A percentile compares a stretch with the other conserved stretches of the same genome.
Conservation (phyloP, 2,329 filamentous ascomycete genomes). For the Colletotrichum spaethianum region DNA sequence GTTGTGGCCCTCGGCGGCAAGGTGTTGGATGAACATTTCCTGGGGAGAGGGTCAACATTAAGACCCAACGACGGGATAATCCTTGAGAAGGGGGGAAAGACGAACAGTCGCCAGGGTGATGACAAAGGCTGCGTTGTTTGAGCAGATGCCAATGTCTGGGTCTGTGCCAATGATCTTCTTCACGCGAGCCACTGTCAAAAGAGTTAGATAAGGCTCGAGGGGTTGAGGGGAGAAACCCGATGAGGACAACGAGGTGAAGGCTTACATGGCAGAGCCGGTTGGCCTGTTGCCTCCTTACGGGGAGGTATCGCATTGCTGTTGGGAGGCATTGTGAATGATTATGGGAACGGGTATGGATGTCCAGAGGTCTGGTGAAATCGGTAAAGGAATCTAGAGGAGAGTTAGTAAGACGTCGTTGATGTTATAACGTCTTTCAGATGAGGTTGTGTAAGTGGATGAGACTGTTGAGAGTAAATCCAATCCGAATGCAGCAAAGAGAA, state of each 20-base stretch:
- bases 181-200: conserved; percentile 83
- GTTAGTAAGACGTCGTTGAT: conserved; percentile 42
- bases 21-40: conserved; percentile 97
- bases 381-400: conserved; percentile 13
- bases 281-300: conserved; percentile 85
- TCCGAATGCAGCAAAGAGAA: not conserved
- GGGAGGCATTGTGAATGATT: conserved; percentile 78
- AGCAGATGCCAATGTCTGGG: conserved; percentile 87
- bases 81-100: not conserved
- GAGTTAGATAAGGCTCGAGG: conserved; percentile 23
- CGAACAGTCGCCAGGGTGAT: conserved; percentile 89
- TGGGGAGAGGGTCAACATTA: conserved; percentile 51
- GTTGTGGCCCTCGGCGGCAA: conserved; percentile 87
- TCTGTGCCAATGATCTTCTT: conserved; percentile 96
- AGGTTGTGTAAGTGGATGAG: not conserved
- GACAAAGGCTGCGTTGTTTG: conserved; percentile 93
- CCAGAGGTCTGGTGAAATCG: not conserved
- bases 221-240: conserved; percentile 12
- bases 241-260: not conserved
- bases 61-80: not conserved
- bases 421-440: conserved; percentile 35
- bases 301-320: conserved; percentile 89
- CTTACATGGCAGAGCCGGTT: conserved; percentile 88
- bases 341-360: not conserved
- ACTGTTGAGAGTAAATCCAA: not conserved